Evolutionary conservation across 129 eudicot species (phyloP), one percentile per base, ranked within the genome.

Genomic region (Logfia minima): DNA sequence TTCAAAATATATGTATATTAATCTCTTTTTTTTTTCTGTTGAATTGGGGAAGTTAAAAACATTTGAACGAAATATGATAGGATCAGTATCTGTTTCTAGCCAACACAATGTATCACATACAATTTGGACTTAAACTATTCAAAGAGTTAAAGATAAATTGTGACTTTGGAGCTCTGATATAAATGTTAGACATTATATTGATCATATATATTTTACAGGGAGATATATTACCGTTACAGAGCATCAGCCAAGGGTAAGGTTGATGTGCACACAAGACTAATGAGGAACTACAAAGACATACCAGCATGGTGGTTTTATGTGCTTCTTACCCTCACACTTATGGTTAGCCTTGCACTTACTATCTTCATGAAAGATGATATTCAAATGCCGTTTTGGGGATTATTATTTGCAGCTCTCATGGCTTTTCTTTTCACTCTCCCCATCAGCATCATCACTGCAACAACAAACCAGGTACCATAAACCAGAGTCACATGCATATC

Each of bases 381-480:
- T 22, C 97, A 92, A 73, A 75, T 92, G 85, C 97, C 97, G 1
- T 92, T 65, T 63, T 92, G 97, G 97, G 97, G 90, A 18, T 84
- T 92, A 28, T 7, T 92, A 14, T 74, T 79, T 31, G 87, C 96
- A 1, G 85, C 83, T n/a, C 68, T 45, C 21, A 26, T 92, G 17
- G 97, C 96, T 35, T 84, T 92, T 29, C 0, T 80, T 29, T 92
- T 92, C 72, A 89, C 96, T 39, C 92, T 92, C 62, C 97, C 97
- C 8, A 83, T 92, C 32, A 89, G 97, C 78, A 87, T 92, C 72
- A 92, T 92, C 35, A 89, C 96, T 4, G 97, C 97, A 18, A 92
- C 97, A 52, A 92, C 97, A 28, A 92, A 92, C 69, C 90, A 87
- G 88, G 97, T 88, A 69, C 45, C 0, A 16, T 29, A 10, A 48